Percentiles rank a stretch among this genome's conserved stretches.
Evolutionary conservation across 2,329 filamentous ascomycete genomes (phyloP).

Genomic region (Fusarium setosum): DNA sequence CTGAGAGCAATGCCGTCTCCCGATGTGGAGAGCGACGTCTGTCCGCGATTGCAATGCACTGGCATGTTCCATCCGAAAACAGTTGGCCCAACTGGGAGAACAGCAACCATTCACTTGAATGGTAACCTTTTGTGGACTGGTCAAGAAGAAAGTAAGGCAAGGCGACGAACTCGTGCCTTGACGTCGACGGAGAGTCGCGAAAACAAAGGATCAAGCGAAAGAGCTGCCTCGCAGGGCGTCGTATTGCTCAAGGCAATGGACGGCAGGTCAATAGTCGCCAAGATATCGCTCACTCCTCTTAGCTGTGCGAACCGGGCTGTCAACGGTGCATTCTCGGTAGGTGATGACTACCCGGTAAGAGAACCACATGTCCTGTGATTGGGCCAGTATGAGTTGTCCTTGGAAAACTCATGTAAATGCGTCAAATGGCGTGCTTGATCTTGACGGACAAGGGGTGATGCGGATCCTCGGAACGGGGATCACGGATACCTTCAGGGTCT

Average conservation of each 20-base stretch:
- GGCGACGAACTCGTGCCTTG: no score
- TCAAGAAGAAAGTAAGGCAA: neutral
- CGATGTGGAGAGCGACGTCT: neutral
- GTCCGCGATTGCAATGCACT: neutral
- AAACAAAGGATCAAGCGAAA: neutral
- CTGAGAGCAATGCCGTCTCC: neutral
- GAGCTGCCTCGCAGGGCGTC: neutral
- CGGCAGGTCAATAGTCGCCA: neutral
- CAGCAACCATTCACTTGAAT: constrained; percentile 1
- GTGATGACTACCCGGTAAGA: neutral
- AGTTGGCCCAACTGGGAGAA: neutral
- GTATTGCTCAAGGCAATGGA: neutral
- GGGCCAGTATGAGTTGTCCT: neutral
- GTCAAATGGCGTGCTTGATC: constrained; percentile 1
- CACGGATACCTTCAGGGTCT: neutral
- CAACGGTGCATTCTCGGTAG: neutral
- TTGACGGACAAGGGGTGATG: neutral
- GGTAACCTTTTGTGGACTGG: neutral
- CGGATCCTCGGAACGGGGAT: neutral
- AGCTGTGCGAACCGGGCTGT: no score
- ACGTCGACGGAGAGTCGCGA: no score
- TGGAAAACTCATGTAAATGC: neutral
- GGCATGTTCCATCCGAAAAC: neutral
- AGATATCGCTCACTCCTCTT: neutral
- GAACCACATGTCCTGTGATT: neutral